These are phyloP conservation scores for Sarocladium kiliense DNA, from an alignment of 2,329 filamentous ascomycete genomes.

Conservation along the genomic window DNA sequence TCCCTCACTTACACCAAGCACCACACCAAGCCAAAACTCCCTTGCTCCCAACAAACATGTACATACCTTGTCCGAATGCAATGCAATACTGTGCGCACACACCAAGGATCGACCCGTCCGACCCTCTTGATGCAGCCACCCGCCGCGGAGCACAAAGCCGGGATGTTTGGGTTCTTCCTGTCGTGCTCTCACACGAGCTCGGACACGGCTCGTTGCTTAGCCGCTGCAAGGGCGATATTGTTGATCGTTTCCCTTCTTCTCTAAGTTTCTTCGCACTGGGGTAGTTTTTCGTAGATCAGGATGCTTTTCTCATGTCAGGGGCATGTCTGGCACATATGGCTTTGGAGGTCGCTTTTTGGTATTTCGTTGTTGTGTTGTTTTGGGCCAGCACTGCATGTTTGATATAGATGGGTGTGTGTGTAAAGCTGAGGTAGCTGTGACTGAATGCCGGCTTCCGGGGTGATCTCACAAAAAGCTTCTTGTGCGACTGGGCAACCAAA, in stretches of 20 bases:
- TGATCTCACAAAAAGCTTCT: not conserved
- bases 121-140: not conserved
- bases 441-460: not conserved
- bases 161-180: not conserved
- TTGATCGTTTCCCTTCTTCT: not conserved
- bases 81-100: not conserved
- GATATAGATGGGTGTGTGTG: not conserved
- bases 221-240: not conserved
- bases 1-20: not conserved
- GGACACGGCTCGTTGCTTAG: not conserved
- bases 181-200: not conserved
- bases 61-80: not conserved
- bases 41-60: not conserved
- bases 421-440: not conserved
- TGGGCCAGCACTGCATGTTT: not conserved
- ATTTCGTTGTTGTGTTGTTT: not conserved
- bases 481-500: conserved; percentile 5
- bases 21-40: not conserved
- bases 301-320: conserved; percentile 2
- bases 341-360: conserved; percentile 3
- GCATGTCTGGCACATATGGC: not conserved
- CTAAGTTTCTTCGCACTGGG: not conserved
- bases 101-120: not conserved
- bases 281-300: too few relatives aligned
- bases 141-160: not conserved